These are phyloP conservation scores for Groenewaldozyma auringiensis DNA, from an alignment of 1,139 yeast species.

Conservation along the genomic window DNA sequence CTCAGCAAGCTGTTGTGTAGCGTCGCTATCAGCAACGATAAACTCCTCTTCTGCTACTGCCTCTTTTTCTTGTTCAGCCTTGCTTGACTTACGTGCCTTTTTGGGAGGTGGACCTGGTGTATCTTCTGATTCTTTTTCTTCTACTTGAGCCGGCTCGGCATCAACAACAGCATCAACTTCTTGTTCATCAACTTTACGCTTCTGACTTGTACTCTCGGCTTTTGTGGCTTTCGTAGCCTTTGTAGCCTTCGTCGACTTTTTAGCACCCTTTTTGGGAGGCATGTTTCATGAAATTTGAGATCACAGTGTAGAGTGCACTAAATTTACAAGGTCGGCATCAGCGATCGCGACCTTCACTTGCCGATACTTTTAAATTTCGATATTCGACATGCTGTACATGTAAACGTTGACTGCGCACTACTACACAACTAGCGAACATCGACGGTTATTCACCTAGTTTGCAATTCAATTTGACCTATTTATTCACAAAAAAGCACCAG, in stretches of 20 bases:
- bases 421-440: too few relatives aligned
- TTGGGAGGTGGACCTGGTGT: background rate
- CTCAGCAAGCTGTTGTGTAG: background rate
- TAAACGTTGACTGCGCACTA: too few relatives aligned
- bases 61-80: background rate
- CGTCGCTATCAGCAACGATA: background rate
- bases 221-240: too few relatives aligned
- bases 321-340: too few relatives aligned
- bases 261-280: conserved; percentile 6
- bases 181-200: background rate
- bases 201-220: too few relatives aligned
- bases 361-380: too few relatives aligned
- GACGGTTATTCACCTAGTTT: too few relatives aligned
- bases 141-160: background rate
- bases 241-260: background rate
- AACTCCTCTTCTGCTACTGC: conserved; percentile 1
- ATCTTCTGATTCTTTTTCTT: background rate
- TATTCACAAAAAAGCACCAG: too few relatives aligned
- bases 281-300: background rate
- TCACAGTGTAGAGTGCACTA: too few relatives aligned
- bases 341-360: too few relatives aligned
- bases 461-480: too few relatives aligned
- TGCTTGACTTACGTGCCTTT: background rate
- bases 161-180: conserved; percentile 4
- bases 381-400: too few relatives aligned